Conservation (phyloP, 148 eudicot species). For the Silene conica region DNA sequence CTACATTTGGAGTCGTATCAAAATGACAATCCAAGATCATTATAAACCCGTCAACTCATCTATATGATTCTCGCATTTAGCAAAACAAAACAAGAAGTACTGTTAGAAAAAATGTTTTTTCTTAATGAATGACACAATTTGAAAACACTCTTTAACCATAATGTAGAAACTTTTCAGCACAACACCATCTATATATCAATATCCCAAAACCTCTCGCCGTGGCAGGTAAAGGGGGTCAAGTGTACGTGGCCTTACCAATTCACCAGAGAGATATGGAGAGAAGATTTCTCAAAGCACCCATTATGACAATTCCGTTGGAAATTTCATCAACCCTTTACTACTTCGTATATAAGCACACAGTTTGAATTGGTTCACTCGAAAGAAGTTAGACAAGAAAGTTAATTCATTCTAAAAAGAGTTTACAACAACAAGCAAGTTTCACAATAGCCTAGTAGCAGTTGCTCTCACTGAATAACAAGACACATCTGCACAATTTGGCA, state of each 20-base stretch:
- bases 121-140: neutral
- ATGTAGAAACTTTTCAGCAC: too few species aligned
- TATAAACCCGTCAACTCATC: neutral
- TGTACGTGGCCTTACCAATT: too few species aligned
- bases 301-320: too few species aligned
- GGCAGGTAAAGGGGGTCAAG: neutral
- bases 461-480: conserved; percentile 67
- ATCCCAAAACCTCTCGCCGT: neutral
- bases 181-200: neutral
- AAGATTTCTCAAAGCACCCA: neutral
- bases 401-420: conserved; percentile 8
- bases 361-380: too few species aligned
- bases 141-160: neutral
- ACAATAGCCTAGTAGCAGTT: conserved; percentile 67
- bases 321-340: too few species aligned
- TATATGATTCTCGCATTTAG: neutral
- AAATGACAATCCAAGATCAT: neutral
- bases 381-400: too few species aligned
- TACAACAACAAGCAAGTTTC: conserved; percentile 65
- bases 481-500: conserved; percentile 45
- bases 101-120: neutral
- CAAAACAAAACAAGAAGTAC: neutral
- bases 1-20: too few species aligned
- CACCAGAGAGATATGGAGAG: neutral
- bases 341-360: too few species aligned